A percentile compares a stretch with the other conserved stretches of the same genome.
Conservation (phyloP, 495 filamentous ascomycete species). For the Cercophora samala region DNA sequence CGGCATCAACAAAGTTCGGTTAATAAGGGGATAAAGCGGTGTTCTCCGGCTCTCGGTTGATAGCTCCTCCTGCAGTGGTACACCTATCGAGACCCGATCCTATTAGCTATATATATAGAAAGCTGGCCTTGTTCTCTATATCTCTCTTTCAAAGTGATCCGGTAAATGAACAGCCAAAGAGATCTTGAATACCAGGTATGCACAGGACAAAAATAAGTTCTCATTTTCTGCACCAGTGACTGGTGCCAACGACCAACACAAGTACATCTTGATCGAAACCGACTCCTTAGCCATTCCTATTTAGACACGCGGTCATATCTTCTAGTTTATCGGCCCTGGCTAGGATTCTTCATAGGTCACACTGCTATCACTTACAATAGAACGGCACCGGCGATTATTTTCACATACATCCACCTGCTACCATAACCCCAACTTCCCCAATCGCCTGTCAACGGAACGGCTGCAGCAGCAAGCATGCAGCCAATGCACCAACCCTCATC, state of each 20-base stretch:
- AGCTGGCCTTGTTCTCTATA: too few species aligned
- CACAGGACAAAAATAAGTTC: too few species aligned
- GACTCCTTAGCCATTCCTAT: not conserved
- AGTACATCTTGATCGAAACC: not conserved
- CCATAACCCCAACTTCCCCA: slow-evolving; percentile 3
- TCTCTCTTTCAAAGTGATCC: too few species aligned
- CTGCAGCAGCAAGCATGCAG: slow-evolving; percentile 3
- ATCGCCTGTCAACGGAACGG: slow-evolving; percentile 6
- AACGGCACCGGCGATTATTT: not conserved
- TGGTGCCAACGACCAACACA: not conserved
- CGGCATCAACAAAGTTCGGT: too few species aligned
- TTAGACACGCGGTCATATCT: slow-evolving; percentile 1
- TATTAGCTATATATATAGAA: too few species aligned
- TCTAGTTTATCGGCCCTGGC: not conserved
- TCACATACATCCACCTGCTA: not conserved
- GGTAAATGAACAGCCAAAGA: too few species aligned
- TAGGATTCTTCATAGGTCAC: not conserved
- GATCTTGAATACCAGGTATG: too few species aligned
- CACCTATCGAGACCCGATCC: too few species aligned
- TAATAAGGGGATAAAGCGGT: too few species aligned
- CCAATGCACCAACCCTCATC: slow-evolving; percentile 6
- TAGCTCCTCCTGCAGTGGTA: too few species aligned
- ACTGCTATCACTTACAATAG: not conserved
- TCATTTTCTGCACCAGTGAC: too few species aligned
- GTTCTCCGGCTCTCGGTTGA: too few species aligned